Evolutionary conservation across 768 basidiomycete genomes (phyloP), one percentile per base, ranked within the genome.

Genomic region (Phylloporus sp.): DNA sequence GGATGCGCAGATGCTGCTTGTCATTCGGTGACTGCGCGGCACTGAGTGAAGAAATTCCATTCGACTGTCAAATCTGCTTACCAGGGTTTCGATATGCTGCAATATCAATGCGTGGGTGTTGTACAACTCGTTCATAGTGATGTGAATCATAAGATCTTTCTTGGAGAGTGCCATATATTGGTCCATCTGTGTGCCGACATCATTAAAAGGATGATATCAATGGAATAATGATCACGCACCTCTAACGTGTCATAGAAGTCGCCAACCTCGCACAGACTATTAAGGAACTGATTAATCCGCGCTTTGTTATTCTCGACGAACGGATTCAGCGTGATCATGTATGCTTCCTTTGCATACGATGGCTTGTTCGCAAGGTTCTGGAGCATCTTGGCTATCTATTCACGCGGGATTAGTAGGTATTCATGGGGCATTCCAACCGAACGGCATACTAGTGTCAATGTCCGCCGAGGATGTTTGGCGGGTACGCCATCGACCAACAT

Each of bases 121-220:
- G 70, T 97, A 98, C 74, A 99, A 63, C 77, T 99, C 96, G 65
- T 99, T 99, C 68, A 98, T 72, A 7, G 96, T 98, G 65, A 99
- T 99, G 69, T 93, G 90, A 70, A 99, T 98, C 76, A 87, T 84
- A 49, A 98, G 76, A 64, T 98, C 96, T 69, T 98, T 98, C 79
- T 99, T 99, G 49, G 94, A 97, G 47, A 99, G 73, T 9, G 96
- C 96, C 93, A 99, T 97, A 67, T 99, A 99, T 75, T 98, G 96
- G 69, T 99, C 96, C 86, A 98, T 95, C 95, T 96, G 56, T 13
- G 22, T 13, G n/a, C 27, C 43, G 26, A 41, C 26, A 38, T 46
- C 1, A 31, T 41, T 33, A 26, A 29, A 18, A 14, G 1, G n/a
- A n/a, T n/a, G n/a, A n/a, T n/a, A n/a, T n/a, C n/a, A n/a, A n/a